These are phyloP conservation scores for Rhodamnia rubescens DNA, from an alignment of 345 rosid genomes.

Conservation along the genomic window DNA sequence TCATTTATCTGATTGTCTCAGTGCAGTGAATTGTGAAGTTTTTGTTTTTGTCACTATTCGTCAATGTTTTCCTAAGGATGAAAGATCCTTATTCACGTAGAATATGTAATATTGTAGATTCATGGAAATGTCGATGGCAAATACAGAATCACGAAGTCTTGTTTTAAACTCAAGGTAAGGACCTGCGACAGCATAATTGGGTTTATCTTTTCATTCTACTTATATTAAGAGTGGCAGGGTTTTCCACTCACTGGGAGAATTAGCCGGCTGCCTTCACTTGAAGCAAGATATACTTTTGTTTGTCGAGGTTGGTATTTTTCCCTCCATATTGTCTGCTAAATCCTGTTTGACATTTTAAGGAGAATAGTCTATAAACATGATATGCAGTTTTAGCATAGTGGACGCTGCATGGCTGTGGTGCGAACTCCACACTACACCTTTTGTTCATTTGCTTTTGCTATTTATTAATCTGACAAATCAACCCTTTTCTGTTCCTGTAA, in stretches of 20 bases:
- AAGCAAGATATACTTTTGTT: constrained; percentile 25
- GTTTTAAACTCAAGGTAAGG: constrained; percentile 24
- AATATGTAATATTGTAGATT: constrained; percentile 11
- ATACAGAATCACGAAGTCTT: neutral
- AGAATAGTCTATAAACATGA: neutral
- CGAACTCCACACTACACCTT: neutral
- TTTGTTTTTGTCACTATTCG: neutral
- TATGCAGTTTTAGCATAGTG: neutral
- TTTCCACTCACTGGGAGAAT: constrained; percentile 22
- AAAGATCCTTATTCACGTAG: neutral
- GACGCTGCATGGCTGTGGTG: neutral
- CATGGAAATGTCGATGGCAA: constrained; percentile 23
- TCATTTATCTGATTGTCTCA: neutral
- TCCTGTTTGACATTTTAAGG: neutral
- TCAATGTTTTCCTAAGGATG: neutral
- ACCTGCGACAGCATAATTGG: neutral
- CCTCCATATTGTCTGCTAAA: neutral
- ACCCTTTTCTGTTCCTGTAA: neutral
- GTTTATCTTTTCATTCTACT: neutral
- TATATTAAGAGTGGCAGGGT: constrained; percentile 17
- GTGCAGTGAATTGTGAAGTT: neutral
- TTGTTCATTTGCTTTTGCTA: neutral
- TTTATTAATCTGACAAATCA: neutral
- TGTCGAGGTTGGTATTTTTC: constrained; percentile 19
- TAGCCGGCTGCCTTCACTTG: constrained; percentile 16